Evolutionary conservation across 495 filamentous ascomycete genomes (phyloP).

Genomic region (Physcia stellaris): DNA sequence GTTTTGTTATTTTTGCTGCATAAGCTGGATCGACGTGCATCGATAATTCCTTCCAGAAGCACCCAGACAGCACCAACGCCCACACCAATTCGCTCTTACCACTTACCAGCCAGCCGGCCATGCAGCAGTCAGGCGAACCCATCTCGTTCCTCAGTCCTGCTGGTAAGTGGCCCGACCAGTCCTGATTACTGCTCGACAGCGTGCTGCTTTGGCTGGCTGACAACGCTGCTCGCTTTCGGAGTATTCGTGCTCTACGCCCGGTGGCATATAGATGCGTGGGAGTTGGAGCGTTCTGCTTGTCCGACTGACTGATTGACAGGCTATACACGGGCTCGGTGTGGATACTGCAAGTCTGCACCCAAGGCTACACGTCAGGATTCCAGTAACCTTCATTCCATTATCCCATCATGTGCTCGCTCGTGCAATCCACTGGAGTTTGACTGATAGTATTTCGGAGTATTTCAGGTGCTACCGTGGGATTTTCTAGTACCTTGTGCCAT

Average conservation of each 20-base stretch:
- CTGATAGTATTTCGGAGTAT: no score
- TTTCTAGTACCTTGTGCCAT: slow-evolving; percentile 50
- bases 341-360: slow-evolving; percentile 30
- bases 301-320: no score
- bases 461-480: slow-evolving; percentile 75
- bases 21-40: no score
- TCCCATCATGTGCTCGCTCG: not conserved
- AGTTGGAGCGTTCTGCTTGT: no score
- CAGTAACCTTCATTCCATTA: slow-evolving; percentile 4
- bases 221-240: slow-evolving; percentile 6
- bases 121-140: slow-evolving; percentile 4
- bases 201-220: slow-evolving; percentile 15
- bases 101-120: no score
- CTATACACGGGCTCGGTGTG: slow-evolving; percentile 30
- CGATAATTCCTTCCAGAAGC: no score
- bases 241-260: no score
- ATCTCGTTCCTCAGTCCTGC: slow-evolving; percentile 13
- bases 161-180: slow-evolving; percentile 6
- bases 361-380: slow-evolving; percentile 10
- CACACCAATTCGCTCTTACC: no score
- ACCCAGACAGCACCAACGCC: no score
- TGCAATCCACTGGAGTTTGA: no score
- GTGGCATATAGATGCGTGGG: no score
- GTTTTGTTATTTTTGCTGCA: no score
- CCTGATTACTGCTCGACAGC: slow-evolving; percentile 3